phyloP scores from a whole-genome alignment of 2,329 filamentous ascomycete species.

The Aspergillus pseudonomiae region DNA sequence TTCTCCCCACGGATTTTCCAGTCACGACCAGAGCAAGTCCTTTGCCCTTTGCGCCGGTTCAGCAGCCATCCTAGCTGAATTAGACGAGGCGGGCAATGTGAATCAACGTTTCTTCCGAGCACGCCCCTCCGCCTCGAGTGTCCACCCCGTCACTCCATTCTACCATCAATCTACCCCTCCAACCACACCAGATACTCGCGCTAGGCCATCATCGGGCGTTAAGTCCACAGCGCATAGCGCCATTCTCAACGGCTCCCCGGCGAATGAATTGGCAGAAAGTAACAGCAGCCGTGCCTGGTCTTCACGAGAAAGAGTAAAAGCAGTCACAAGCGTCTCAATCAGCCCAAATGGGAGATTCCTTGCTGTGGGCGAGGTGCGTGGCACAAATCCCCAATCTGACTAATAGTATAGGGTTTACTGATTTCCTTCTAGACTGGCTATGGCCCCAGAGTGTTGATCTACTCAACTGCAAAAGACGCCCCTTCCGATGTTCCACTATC shows the following conservation, averaged over 20 bases:
- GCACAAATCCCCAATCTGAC: background rate
- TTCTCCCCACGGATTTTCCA: slow-evolving; percentile 84
- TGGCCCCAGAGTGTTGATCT: slow-evolving; percentile 86
- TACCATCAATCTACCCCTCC: slow-evolving; percentile 60
- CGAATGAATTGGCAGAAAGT: slow-evolving; percentile 60
- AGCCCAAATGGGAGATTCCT: slow-evolving; percentile 85
- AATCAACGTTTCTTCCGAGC: slow-evolving; percentile 90
- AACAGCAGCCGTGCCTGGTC: slow-evolving; percentile 74
- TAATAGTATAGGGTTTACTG: slow-evolving; percentile 25
- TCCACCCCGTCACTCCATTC: slow-evolving; percentile 62
- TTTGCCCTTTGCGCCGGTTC: slow-evolving; percentile 94
- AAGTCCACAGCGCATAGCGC: slow-evolving; percentile 52
- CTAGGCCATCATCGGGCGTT: slow-evolving; percentile 59
- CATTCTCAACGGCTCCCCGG: slow-evolving; percentile 50
- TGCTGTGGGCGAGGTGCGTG: slow-evolving; percentile 78
- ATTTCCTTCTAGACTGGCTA: slow-evolving; percentile 71
- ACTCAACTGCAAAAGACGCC: slow-evolving; percentile 74
- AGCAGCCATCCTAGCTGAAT: slow-evolving; percentile 84
- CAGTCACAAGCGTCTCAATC: slow-evolving; percentile 85
- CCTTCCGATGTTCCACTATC: slow-evolving; percentile 81
- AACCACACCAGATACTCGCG: slow-evolving; percentile 59
- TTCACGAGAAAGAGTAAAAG: slow-evolving; percentile 89
- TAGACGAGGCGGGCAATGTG: slow-evolving; percentile 66
- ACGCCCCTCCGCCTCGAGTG: slow-evolving; percentile 69
- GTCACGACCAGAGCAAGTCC: slow-evolving; percentile 66